Evolutionary conservation across 345 rosid genomes (phyloP).

Genomic region (Bretschneidera sinensis): DNA sequence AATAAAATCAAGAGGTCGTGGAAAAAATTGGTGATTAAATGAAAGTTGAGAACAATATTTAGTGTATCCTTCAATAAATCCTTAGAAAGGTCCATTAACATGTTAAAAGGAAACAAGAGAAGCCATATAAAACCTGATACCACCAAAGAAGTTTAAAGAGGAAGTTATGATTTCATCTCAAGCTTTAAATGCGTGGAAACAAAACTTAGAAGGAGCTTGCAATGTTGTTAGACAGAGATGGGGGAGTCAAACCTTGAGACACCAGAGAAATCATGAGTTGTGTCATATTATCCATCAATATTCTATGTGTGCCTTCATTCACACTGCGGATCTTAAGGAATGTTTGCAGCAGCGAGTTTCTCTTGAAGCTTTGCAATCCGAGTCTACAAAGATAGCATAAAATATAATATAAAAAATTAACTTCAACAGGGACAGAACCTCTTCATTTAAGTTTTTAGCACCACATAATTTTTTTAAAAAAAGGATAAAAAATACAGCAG

Average conservation of each 20-base stretch:
- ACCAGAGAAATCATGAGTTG: neutral
- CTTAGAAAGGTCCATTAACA: no score
- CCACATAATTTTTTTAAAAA: neutral
- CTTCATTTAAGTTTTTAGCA: neutral
- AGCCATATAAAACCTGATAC: no score
- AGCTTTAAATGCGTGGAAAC: neutral
- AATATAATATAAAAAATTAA: neutral
- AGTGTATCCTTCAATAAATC: no score
- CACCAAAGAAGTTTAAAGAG: no score
- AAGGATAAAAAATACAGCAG: neutral
- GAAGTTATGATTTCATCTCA: neutral
- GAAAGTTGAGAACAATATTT: no score
- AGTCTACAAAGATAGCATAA: constrained; percentile 29
- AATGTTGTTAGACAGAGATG: neutral
- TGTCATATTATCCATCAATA: constrained; percentile 8
- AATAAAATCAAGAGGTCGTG: no score
- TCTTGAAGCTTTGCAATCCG: constrained; percentile 58
- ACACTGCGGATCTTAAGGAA: constrained; percentile 4
- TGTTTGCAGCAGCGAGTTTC: constrained; percentile 36
- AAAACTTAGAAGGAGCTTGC: neutral
- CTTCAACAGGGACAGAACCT: neutral
- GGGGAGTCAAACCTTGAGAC: constrained; percentile 5
- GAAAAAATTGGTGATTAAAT: no score
- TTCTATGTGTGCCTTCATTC: neutral
- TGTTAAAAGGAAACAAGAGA: no score